Base-by-base conservation (phyloP, 352 stramenopile species). In the Globisporangium canariense region DNA sequence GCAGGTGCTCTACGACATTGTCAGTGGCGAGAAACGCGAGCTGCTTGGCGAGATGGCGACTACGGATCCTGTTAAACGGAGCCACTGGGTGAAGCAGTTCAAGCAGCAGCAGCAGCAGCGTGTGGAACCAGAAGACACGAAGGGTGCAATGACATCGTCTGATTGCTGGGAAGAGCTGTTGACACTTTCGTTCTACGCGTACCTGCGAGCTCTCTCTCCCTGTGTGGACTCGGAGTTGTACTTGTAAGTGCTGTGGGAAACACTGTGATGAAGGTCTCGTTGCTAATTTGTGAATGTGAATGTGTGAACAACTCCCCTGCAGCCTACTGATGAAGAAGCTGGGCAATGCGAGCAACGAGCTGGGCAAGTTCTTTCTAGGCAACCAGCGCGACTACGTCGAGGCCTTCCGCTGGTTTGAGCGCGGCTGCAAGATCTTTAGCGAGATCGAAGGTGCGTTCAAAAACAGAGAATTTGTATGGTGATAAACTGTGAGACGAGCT, bases 291-390 rank as follows among this genome's bases (percentile, higher is more conserved):
- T 32, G 36, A 9, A 50, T 64, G 40, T 60, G 36, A 43, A 50
- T 51, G 38, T 50, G 14, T 62, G 10, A 28, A 28, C 1, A 28
- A 28, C 25, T 28, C 25, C 1, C 25, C 55, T 62, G 38, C 73
- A 94, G 86, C 34, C 61, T 87, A 43, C 60, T 95, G 58, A 91
- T 95, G 83, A 95, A 93, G 64, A 95, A 95, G 51, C 68, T 95
- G 0, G 86, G 86, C n/a, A 95, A 95, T 36, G 78, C 84, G 1
- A 90, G 83, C 43, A 95, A 95, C 60, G 86, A 95, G 62, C 64
- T 91, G 1, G 86, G 84, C 20, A 95, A 95, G 53, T 84, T 85
- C 62, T 91, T 76, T 25, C 64, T 92, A 10, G 75, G 68, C 1
- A 43, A 28, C 0, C 79, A 78, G 1, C 74, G 60, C 18, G 57